These are phyloP conservation scores for Carex cristatella DNA, from an alignment of 176 grass and related monocot genomes.

Conservation along the genomic window DNA sequence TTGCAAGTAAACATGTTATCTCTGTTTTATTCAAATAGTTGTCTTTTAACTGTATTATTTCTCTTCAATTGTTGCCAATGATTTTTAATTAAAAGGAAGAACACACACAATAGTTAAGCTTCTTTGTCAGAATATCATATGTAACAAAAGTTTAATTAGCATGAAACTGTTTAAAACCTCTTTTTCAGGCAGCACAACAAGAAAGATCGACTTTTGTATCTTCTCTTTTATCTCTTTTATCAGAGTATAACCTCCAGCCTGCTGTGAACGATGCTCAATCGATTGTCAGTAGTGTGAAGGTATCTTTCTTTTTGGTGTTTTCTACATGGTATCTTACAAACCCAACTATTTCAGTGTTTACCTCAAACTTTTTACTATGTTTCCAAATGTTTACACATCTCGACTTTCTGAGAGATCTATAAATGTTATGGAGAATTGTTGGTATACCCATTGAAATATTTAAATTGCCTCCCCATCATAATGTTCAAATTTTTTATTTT, in stretches of 20 bases:
- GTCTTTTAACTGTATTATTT: not conserved
- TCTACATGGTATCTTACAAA: not conserved
- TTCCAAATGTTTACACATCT: not conserved
- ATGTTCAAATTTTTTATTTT: too few species aligned
- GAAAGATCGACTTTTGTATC: conserved; percentile 90
- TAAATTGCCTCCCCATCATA: too few species aligned
- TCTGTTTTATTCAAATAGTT: not conserved
- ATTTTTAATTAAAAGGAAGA: not conserved
- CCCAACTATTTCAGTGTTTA: conserved; percentile 10
- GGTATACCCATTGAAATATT: too few species aligned
- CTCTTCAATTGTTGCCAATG: not conserved
- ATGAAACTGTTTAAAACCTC: not conserved
- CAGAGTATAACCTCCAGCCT: conserved; percentile 75
- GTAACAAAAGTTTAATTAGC: not conserved
- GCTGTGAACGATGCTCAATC: conserved; percentile 82
- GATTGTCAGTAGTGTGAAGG: conserved; percentile 82
- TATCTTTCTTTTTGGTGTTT: conserved; percentile 27
- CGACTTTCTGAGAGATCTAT: not conserved
- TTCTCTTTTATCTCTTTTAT: conserved; percentile 82
- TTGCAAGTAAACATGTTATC: conserved; percentile 58
- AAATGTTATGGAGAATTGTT: not conserved
- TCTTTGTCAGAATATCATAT: not conserved
- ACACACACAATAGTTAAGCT: not conserved
- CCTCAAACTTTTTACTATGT: not conserved
- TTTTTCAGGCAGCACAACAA: conserved; percentile 76